phyloP scores from a whole-genome alignment of 257 asterid genomes.

The Solanum phureja region DNA sequence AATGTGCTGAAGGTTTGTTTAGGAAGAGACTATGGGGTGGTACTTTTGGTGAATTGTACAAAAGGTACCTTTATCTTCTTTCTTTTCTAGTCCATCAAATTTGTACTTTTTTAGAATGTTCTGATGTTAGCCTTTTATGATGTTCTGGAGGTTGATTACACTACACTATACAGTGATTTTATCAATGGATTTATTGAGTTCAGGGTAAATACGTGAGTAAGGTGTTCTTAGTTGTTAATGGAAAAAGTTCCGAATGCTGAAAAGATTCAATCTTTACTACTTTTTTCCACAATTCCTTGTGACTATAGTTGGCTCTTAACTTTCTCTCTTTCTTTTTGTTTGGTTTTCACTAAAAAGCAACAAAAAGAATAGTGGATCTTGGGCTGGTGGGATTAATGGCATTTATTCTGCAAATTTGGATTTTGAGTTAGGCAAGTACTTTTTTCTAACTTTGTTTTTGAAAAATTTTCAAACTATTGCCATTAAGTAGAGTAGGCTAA shows the following conservation, averaged over 20 bases:
- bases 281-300: not conserved
- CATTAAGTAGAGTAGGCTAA: not conserved
- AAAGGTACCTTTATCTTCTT: conserved; percentile 22
- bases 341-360: not conserved
- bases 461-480: not conserved
- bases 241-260: not conserved
- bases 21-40: conserved; percentile 95
- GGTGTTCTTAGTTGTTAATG: not conserved
- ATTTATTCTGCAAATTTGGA: not conserved
- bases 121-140: not conserved
- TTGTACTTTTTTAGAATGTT: not conserved
- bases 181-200: not conserved
- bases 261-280: not conserved
- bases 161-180: not conserved
- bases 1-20: conserved; percentile 87
- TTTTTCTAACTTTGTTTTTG: not conserved
- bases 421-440: not conserved
- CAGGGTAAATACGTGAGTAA: not conserved
- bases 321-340: not conserved
- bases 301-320: not conserved
- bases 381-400: not conserved
- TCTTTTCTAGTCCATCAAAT: not conserved
- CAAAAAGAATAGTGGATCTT: not conserved
- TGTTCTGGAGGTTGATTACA: not conserved
- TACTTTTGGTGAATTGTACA: conserved; percentile 76